Conservation (phyloP, 2,329 filamentous ascomycete species). For the Aotearoamyces nothofagi region DNA sequence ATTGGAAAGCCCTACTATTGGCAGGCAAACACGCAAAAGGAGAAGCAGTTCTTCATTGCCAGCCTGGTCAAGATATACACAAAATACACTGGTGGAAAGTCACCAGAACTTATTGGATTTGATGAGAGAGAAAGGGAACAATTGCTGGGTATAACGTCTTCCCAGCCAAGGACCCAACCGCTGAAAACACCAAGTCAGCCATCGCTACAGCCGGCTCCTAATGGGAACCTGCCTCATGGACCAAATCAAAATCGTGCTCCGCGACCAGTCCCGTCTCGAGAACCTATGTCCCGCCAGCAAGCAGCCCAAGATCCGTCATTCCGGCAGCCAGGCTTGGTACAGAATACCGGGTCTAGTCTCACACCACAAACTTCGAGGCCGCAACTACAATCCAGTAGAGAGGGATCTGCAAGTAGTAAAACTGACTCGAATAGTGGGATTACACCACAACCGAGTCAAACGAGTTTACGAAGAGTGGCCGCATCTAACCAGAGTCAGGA, state of each 20-base stretch:
- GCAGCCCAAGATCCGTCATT: slow-evolving; percentile 7
- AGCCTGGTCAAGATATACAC: slow-evolving; percentile 92
- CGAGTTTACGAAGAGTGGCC: slow-evolving; percentile 13
- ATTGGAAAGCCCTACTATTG: slow-evolving; percentile 94
- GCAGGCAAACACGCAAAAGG: slow-evolving; percentile 84
- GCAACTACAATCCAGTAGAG: slow-evolving; percentile 11
- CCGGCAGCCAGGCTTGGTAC: too few relatives aligned
- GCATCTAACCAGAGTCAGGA: slow-evolving; percentile 18
- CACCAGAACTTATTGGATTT: slow-evolving; percentile 70
- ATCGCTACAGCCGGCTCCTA: slow-evolving; percentile 6
- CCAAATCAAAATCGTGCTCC: slow-evolving; percentile 11
- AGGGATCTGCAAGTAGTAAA: slow-evolving; percentile 15
- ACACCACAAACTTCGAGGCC: slow-evolving; percentile 13
- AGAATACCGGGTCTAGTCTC: too few relatives aligned
- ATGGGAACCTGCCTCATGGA: slow-evolving; percentile 8
- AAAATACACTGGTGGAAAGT: slow-evolving; percentile 83
- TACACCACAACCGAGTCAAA: slow-evolving; percentile 9
- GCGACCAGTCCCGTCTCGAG: slow-evolving; percentile 12
- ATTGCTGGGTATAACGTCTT: slow-evolving; percentile 41
- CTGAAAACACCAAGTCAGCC: slow-evolving; percentile 7
- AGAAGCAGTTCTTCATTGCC: slow-evolving; percentile 97
- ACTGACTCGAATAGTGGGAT: slow-evolving; percentile 10
- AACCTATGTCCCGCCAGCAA: slow-evolving; percentile 12
- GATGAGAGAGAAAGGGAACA: slow-evolving; percentile 64
- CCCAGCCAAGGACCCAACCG: slow-evolving; percentile 9